Base-by-base conservation (phyloP, 2,329 filamentous ascomycete species). In the Helotiales sp. region DNA sequence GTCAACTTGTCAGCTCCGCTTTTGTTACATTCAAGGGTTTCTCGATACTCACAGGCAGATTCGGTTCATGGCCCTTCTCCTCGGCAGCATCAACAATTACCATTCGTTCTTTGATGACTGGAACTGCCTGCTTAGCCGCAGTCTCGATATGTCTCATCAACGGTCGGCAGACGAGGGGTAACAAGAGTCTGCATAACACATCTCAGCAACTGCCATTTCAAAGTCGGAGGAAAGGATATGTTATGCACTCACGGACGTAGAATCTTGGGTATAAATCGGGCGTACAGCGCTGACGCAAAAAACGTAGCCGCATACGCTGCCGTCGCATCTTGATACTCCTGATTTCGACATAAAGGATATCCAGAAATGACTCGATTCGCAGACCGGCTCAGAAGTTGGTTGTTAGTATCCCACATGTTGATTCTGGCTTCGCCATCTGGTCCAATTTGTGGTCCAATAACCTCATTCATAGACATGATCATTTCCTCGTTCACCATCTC, bases 321-420 rank as follows among this genome's bases (percentile, higher is more conserved):
- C 1, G 52, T 57, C 11, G 52, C 52, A 57, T 57, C 52, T 17
- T 34, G 26, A 37, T 57, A 57, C 52, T 57, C 52, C 30, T 57
- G 24, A 8, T 32, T 37, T 3, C 30, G 52, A 37, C 52, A 57
- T 6, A 57, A 20, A 32, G 52, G 52, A 22, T 57, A 37, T 1
- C 52, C 52, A 30, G 52, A 57, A 30, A 57, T 57, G n/a, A 57
- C n/a, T 20, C 52, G 52, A 57, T 57, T 57, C 11, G 52, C 52
- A 30, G 52, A 57, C 28, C 52, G 26, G 17, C 52, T 57, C 28
- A 57, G n/a, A 57, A 57, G 24, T 11, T 30, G 52, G n/a, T 57
- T 57, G 13, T 26, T 30, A 13, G 28, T 57, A 57, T 57, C 52
- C 52, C 52, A 57, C 52, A 57, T 37, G 13, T 57, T 57, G 52